Evolutionary conservation across 2,329 filamentous ascomycete genomes (phyloP), one percentile per base, ranked within the genome.

Genomic region (Penicillium sp.): DNA sequence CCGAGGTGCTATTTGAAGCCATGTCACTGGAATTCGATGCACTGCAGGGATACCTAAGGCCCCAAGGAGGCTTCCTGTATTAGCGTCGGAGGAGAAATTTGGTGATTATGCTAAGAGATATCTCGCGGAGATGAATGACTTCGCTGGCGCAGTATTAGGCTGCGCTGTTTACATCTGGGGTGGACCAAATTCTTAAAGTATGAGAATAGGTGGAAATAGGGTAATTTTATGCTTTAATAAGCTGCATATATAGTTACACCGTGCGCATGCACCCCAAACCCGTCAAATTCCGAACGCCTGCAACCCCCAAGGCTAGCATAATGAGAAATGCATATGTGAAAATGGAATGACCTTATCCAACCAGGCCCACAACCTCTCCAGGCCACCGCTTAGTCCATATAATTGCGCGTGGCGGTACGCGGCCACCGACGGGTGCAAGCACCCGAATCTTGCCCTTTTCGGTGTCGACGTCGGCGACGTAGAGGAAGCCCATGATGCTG

Each of bases 401-500:
- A 62, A 97, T 75, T 4, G 92, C 90, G 64, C 85, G 79, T 57
- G 87, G 82, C 0, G 89, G 89, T 52, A 95, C 78, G 50, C 87
- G 80, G 2, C 90, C 90, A 45, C 87, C 88, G 53, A 95, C 83
- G 1, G 93, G 93, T 15, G 88, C 85, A 50, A 98, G 74, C 18
- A 97, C 77, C 64, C 88, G 87, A 28, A 96, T 77, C 67, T 88
- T 87, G 58, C 83, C 83, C 68, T 87, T 87, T 60, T 87, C 85
- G 64, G 89, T 87, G 64, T 98, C 91, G 3, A 97, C 89, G 54
- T 95, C 89, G 0, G 89, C 86, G 13, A 97, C 87, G 64, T 95
- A 96, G 27, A 96, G 80, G 64, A 95, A 98, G 0, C 93, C 93
- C 80, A 95, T 87, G 27, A 97, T 84, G 48, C 86, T 87, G 6